These are phyloP conservation scores for Coemansia furcata DNA, from an alignment of 192 early-diverging fungal species.

Conservation along the genomic window DNA sequence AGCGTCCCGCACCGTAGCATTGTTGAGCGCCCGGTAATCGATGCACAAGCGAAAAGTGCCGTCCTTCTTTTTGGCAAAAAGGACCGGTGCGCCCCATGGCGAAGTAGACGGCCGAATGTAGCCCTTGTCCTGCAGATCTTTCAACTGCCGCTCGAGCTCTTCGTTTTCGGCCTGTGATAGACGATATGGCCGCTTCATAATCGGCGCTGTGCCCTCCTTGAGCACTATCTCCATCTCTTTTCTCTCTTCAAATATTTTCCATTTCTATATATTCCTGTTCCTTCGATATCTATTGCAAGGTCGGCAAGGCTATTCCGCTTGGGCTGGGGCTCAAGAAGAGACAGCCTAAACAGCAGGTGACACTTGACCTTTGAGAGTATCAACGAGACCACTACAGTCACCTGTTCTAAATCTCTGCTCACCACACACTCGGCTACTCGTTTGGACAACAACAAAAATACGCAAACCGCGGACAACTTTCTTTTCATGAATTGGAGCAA, in stretches of 20 bases:
- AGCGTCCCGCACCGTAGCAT: no score
- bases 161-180: no score
- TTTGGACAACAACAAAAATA: background rate
- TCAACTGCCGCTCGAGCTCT: no score
- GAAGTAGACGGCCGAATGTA: no score
- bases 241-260: background rate
- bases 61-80: no score
- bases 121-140: no score
- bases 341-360: slow-evolving; percentile 17
- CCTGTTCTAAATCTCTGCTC: slow-evolving; percentile 1
- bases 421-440: background rate
- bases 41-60: no score
- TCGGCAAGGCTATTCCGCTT: slow-evolving; percentile 17
- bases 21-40: no score
- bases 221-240: background rate
- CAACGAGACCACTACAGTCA: background rate
- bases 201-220: no score
- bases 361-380: background rate
- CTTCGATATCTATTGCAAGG: slow-evolving; percentile 7
- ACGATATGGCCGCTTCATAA: no score
- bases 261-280: background rate
- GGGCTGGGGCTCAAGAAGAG: slow-evolving; percentile 13
- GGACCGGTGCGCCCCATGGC: no score
- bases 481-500: background rate
- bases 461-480: background rate